Evolutionary conservation across 2,329 filamentous ascomycete genomes (phyloP).

Genomic region (Fusarium begoniae): DNA sequence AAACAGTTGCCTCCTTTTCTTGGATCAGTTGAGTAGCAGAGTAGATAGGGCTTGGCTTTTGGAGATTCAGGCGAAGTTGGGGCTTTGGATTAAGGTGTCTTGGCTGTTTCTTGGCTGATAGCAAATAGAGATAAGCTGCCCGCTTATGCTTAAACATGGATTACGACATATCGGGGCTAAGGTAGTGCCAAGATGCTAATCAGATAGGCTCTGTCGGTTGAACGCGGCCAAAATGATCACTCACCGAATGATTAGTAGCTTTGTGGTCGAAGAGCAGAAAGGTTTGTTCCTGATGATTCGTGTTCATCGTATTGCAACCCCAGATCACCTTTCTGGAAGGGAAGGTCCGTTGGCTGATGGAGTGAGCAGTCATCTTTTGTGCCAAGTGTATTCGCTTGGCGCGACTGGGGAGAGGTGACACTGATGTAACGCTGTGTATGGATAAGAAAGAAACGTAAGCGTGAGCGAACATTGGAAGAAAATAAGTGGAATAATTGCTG

Average conservation of each 20-base stretch:
- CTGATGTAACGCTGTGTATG: not conserved
- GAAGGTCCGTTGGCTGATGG: not conserved
- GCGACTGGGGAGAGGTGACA: not conserved
- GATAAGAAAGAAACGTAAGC: not conserved
- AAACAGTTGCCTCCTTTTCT: not conserved
- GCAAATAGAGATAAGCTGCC: not conserved
- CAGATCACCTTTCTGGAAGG: not conserved
- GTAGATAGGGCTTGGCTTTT: not conserved
- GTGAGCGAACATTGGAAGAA: not conserved
- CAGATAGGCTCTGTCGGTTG: not conserved
- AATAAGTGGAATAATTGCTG: not conserved
- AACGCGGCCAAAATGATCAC: not conserved
- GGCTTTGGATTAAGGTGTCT: not conserved
- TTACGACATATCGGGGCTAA: not conserved
- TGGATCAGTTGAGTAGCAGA: no score
- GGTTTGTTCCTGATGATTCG: not conserved
- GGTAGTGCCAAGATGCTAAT: not conserved
- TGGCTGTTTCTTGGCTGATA: not conserved
- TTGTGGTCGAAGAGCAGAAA: rapidly evolving
- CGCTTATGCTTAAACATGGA: not conserved
- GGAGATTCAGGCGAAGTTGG: not conserved
- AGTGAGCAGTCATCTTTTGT: not conserved
- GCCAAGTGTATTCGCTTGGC: not conserved
- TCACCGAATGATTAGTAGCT: rapidly evolving
- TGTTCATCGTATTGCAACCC: no score